Base-by-base conservation (phyloP, 1,139 yeast species). In the Candida glucosophila region DNA sequence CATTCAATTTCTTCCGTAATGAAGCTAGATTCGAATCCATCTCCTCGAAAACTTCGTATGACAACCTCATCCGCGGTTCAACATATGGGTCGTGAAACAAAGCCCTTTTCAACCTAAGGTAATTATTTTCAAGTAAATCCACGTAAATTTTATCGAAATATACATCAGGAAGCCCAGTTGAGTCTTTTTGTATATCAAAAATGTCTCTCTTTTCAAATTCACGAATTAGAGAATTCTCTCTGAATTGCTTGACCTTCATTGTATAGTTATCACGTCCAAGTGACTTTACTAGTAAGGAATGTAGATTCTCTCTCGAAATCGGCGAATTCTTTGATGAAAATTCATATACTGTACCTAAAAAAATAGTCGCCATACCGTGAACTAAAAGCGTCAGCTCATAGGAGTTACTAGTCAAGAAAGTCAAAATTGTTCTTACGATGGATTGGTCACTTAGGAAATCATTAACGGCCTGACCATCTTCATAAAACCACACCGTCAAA, bases 101-200 rank as follows among this genome's bases (percentile, higher is more conserved):
- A 0, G 95, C 77, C 26, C 77, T 67, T 33, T 69, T 71, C 19
- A 90, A 73, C 29, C 95, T 62, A 11, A 70, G 55, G 36, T 69
- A 73, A 41, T 83, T 81, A 6, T 79, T 92, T 37, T 75, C 78
- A 26, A 90, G 55, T 29, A 85, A 54, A 4, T 59, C 58, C 3
- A 83, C 77, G 43, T 83, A 85, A 3, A 64, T 55, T 0, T 68
- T 44, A 35, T 77, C 80, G 43, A 90, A 79, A 39, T 69, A 85
- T 1, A 88, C 83, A 30, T 75, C 73, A 0, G 97, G 98, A 20
- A 88, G 61, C 1, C 98, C 98, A 2, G 94, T 76, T 3, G 73
- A 77, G 44, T 85, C 94, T 34, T 71, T 68, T 8, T 34, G 36
- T 25, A 47, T 33, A 24, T 36, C 33, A 20, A 44, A 19, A 32